Evolutionary conservation across 441 rosid species (phyloP).

Genomic region (Pelargonium citronellum): DNA sequence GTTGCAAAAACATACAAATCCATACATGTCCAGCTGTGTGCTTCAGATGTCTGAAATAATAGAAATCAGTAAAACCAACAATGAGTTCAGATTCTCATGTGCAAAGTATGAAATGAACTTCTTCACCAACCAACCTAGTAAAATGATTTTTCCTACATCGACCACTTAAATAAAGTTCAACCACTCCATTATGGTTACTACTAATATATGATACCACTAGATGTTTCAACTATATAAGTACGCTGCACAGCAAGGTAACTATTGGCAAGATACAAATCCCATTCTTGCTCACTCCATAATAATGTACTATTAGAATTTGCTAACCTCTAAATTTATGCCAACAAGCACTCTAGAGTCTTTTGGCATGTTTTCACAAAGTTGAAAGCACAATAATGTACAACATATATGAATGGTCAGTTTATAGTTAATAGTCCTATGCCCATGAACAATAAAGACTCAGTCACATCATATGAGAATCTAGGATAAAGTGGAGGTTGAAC

Average conservation of each 20-base stretch:
- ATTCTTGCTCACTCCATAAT: not conserved
- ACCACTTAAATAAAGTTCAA: not conserved
- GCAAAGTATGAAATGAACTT: not conserved
- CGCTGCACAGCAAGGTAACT: no score
- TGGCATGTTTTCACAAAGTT: not conserved
- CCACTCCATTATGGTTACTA: not conserved
- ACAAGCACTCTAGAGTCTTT: not conserved
- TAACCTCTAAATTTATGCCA: not conserved
- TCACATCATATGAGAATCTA: not conserved
- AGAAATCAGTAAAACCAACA: not conserved
- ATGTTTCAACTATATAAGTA: not conserved
- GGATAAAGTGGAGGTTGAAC: not conserved
- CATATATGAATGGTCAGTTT: not conserved
- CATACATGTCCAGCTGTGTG: slow-evolving; percentile 95
- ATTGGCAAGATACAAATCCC: not conserved
- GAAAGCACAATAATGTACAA: not conserved
- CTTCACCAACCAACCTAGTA: not conserved
- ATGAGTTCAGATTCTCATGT: slow-evolving; percentile 1
- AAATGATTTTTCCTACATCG: no score
- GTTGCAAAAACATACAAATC: slow-evolving; percentile 95
- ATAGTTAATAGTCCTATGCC: not conserved
- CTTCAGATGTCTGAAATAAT: slow-evolving; percentile 44
- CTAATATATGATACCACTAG: not conserved
- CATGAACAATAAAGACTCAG: no score
- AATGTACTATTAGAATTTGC: not conserved